These are phyloP conservation scores for Saccharomyces jurei DNA, from an alignment of 805 yeast species.

Conservation along the genomic window DNA sequence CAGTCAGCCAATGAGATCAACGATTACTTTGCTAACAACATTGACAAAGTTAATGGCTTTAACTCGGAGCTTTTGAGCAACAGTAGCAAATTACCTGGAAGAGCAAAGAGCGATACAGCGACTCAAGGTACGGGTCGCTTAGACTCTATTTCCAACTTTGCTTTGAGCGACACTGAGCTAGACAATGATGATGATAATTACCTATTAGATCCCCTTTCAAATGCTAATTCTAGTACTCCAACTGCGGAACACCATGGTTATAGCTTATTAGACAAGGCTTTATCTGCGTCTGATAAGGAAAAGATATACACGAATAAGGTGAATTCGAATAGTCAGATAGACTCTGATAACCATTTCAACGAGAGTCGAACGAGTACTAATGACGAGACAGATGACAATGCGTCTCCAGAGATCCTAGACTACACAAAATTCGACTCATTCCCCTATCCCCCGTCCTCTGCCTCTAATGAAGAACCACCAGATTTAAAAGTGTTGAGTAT, in stretches of 20 bases:
- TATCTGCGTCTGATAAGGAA: neutral
- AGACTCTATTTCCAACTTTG: slow-evolving; percentile 26
- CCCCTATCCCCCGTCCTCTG: neutral
- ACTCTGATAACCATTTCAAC: neutral
- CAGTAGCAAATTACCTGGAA: slow-evolving; percentile 4
- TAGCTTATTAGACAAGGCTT: neutral
- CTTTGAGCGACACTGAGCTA: slow-evolving; percentile 20
- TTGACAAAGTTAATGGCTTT: slow-evolving; percentile 10
- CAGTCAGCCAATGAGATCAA: slow-evolving; percentile 17
- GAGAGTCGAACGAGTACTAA: neutral
- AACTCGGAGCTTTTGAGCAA: slow-evolving; percentile 6
- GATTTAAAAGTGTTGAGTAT: neutral
- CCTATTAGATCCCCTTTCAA: neutral
- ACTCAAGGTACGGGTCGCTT: slow-evolving; percentile 15
- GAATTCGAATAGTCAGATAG: neutral
- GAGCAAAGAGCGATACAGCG: slow-evolving; percentile 12
- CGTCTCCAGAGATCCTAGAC: neutral
- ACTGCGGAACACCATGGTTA: neutral
- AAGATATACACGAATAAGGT: neutral
- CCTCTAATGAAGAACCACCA: neutral
- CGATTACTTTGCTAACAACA: slow-evolving; percentile 15
- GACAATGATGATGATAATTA: slow-evolving; percentile 1
- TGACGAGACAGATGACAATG: neutral
- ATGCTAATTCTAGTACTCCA: neutral
- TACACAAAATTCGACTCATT: neutral